A percentile compares a stretch with the other conserved stretches of the same genome.
Evolutionary conservation across 2,329 filamentous ascomycete genomes (phyloP).

Genomic region (Fonsecaea monophora): DNA sequence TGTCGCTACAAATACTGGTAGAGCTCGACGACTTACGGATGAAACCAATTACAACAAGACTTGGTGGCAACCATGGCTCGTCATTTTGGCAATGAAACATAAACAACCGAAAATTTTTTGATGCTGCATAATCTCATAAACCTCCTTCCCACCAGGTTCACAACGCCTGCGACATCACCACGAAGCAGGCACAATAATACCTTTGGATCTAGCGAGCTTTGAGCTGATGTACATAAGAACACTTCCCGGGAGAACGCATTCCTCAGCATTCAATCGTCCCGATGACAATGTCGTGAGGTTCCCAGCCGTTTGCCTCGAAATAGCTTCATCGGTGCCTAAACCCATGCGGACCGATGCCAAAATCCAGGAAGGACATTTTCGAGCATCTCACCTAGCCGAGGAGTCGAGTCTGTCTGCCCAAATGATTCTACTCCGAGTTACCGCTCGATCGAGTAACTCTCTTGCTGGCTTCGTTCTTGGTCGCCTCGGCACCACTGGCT

Average conservation of each 20-base stretch:
- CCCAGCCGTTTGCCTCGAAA: neutral
- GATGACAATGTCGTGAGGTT: neutral
- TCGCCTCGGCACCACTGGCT: constrained; percentile 71
- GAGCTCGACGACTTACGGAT: neutral
- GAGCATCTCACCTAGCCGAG: neutral
- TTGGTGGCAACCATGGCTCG: neutral
- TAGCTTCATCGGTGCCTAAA: neutral
- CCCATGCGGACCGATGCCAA: neutral
- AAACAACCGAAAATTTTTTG: constrained; percentile 43
- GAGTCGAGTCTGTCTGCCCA: neutral
- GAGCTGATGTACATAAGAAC: constrained; percentile 16
- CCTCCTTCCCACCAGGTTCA: neutral
- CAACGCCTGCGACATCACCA: neutral
- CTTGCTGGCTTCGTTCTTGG: constrained; percentile 72
- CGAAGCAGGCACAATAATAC: neutral
- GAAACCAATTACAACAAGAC: neutral
- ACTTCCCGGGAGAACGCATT: neutral
- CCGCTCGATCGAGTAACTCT: constrained; percentile 43
- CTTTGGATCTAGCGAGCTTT: constrained; percentile 8
- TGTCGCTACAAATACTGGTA: no score
- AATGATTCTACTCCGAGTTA: constrained; percentile 5
- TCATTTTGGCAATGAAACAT: constrained; percentile 41
- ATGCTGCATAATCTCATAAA: constrained; percentile 31
- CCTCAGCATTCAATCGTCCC: neutral
- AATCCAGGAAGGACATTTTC: neutral